Evolutionary conservation across 1,284 basidiomycete genomes (phyloP), one percentile per base, ranked within the genome.

Genomic region (Coniferiporia weirii): DNA sequence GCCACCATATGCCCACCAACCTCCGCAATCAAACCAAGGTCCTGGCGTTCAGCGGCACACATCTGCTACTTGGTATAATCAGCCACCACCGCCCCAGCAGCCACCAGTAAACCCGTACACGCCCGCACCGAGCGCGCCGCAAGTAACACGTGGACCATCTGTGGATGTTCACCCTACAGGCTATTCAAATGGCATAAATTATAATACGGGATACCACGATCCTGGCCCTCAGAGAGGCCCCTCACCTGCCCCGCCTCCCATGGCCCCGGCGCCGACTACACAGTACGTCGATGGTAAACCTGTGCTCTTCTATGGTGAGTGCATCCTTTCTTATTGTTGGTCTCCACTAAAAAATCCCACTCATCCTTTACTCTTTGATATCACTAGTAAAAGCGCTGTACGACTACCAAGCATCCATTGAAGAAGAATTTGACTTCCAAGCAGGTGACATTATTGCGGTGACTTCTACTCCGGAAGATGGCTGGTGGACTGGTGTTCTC

Each of bases 351-450:
- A n/a, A 61, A 0, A 53, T 46, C 15, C 9, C 34, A 44, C 57
- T 6, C 57, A 59, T 48, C 49, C 8, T 22, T 62, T 48, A 66
- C 44, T n/a, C 9, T n/a, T 1, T 46, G 44, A 46, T 46, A 12
- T 46, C 17, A 46, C 34, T 64, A 91, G 93, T 96, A 62, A 91
- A 92, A 77, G 95, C 95, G 38, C 73, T 98, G 66, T 98, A 95
- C 71, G 93, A 97, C 70, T 98, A 98, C 68, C 73, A 76, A 13
- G 94, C 95, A 20, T 87, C 89, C 17, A 91, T 91, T 62, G 84
- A 89, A 3, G 89, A 93, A 70, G 93, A 95, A 72, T 91, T 95
- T 72, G 90, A 93, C 71, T 95, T 96, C 82, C 91, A 93, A 68
- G 79, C 85, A 20, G 91, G 89, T 4, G 94, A 96, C 71, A 89